Evolutionary conservation across 2,329 filamentous ascomycete species (phyloP).

Genomic region (Trichoderma harzianum): DNA sequence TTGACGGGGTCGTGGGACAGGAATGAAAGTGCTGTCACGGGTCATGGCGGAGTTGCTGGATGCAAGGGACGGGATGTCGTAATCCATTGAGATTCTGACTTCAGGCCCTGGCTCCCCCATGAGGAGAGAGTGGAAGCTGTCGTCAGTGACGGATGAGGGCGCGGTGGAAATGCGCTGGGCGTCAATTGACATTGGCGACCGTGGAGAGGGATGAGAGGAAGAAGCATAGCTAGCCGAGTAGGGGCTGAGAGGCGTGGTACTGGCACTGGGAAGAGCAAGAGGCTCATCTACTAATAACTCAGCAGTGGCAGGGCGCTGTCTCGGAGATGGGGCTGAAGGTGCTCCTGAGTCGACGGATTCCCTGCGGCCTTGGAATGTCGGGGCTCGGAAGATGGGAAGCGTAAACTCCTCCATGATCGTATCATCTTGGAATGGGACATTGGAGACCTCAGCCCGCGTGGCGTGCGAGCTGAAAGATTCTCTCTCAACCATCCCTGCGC

Average conservation of each 20-base stretch:
- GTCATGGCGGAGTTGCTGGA: slow-evolving; percentile 77
- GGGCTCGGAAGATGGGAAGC: slow-evolving; percentile 39
- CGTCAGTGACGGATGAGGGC: slow-evolving; percentile 69
- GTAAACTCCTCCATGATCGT: slow-evolving; percentile 47
- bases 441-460: slow-evolving; percentile 48
- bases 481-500: slow-evolving; percentile 44
- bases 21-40: slow-evolving; percentile 56
- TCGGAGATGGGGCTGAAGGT: slow-evolving; percentile 39
- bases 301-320: slow-evolving; percentile 38
- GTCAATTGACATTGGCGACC: slow-evolving; percentile 66
- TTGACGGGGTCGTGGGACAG: slow-evolving; percentile 47
- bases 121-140: slow-evolving; percentile 65
- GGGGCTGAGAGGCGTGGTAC: slow-evolving; percentile 56
- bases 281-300: slow-evolving; percentile 51
- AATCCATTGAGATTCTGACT: slow-evolving; percentile 64
- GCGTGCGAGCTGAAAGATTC: slow-evolving; percentile 28
- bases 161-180: slow-evolving; percentile 71
- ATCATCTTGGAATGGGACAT: slow-evolving; percentile 50
- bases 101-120: slow-evolving; percentile 74
- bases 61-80: slow-evolving; percentile 68
- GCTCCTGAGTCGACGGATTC: slow-evolving; percentile 41
- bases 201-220: slow-evolving; percentile 64
- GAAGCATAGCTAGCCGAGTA: slow-evolving; percentile 62
- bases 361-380: slow-evolving; percentile 31
- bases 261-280: slow-evolving; percentile 43